Evolutionary conservation across 352 stramenopile species (phyloP).

Genomic region (Globisporangium paddicum): DNA sequence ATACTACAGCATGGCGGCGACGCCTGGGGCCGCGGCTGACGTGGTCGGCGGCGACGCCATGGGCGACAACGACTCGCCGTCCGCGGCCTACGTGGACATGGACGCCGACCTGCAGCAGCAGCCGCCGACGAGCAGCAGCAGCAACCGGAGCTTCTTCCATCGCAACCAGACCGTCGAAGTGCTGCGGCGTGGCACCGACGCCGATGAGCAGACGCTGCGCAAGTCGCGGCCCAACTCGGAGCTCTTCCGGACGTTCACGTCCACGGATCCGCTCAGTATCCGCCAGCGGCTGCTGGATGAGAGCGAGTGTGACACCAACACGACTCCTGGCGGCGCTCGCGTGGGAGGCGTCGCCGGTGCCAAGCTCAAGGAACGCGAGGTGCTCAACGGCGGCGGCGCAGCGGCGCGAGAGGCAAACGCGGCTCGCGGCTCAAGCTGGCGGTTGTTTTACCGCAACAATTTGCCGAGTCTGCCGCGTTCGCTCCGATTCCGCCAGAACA

Average conservation of each 20-base stretch:
- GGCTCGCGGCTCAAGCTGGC: conserved; percentile 33
- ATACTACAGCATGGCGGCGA: conserved; percentile 16
- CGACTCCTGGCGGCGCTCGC: neutral
- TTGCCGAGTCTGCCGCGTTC: conserved; percentile 59
- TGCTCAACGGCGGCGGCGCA: neutral
- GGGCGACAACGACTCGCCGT: conserved; percentile 15
- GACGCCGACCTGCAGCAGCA: conserved; percentile 16
- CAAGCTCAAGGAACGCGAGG: conserved; percentile 10
- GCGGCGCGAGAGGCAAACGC: neutral
- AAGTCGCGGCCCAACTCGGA: conserved; percentile 49
- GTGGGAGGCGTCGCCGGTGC: neutral
- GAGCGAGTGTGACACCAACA: conserved; percentile 18
- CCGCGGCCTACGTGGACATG: conserved; percentile 14
- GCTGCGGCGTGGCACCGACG: conserved; percentile 28
- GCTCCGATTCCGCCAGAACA: conserved; percentile 73
- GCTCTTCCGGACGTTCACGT: conserved; percentile 71
- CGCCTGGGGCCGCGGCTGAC: neutral
- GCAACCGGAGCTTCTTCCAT: conserved; percentile 40
- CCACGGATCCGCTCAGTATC: conserved; percentile 51
- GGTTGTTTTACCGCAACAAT: conserved; percentile 66
- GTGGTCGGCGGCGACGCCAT: conserved; percentile 11
- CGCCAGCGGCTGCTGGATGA: conserved; percentile 56
- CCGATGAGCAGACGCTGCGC: conserved; percentile 23
- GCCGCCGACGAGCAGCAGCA: conserved; percentile 7
- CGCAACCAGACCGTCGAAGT: conserved; percentile 77